phyloP scores from a whole-genome alignment of 2,329 filamentous ascomycete species.

The Rutstroemia sp. region DNA sequence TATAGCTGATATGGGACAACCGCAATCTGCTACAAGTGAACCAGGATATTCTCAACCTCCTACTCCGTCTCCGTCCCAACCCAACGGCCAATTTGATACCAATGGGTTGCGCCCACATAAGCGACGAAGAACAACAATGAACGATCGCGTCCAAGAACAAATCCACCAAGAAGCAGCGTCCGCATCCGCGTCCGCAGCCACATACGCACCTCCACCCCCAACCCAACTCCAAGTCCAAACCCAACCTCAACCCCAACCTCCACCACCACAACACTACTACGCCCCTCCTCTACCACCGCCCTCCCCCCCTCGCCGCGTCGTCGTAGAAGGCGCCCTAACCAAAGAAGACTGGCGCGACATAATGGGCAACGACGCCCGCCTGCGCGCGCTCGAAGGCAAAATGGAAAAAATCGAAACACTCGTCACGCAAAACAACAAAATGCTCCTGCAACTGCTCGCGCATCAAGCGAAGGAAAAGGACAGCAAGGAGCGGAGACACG shows the following conservation, averaged over 20 bases:
- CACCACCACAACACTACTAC: slow-evolving; percentile 1
- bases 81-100: slow-evolving; percentile 13
- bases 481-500: slow-evolving; percentile 18
- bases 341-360: slow-evolving; percentile 30
- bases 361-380: slow-evolving; percentile 28
- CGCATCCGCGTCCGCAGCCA: not conserved
- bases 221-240: not conserved
- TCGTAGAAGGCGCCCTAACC: slow-evolving; percentile 27
- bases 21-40: not conserved
- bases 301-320: slow-evolving; percentile 24
- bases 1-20: slow-evolving; percentile 15
- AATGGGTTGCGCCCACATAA: slow-evolving; percentile 26
- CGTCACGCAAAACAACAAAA: slow-evolving; percentile 28
- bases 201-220: slow-evolving; percentile 11
- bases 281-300: slow-evolving; percentile 20
- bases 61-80: slow-evolving; percentile 3
- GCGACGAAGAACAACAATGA: slow-evolving; percentile 23
- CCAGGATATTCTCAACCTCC: slow-evolving; percentile 13
- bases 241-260: too few species aligned
- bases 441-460: slow-evolving; percentile 25
- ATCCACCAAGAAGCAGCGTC: slow-evolving; percentile 22
- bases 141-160: slow-evolving; percentile 23
- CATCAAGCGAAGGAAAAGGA: slow-evolving; percentile 13
- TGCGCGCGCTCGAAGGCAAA: slow-evolving; percentile 26
- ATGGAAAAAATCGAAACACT: slow-evolving; percentile 28